Conservation (phyloP, 257 asterid genomes). For the Solanum bulbocastanum region DNA sequence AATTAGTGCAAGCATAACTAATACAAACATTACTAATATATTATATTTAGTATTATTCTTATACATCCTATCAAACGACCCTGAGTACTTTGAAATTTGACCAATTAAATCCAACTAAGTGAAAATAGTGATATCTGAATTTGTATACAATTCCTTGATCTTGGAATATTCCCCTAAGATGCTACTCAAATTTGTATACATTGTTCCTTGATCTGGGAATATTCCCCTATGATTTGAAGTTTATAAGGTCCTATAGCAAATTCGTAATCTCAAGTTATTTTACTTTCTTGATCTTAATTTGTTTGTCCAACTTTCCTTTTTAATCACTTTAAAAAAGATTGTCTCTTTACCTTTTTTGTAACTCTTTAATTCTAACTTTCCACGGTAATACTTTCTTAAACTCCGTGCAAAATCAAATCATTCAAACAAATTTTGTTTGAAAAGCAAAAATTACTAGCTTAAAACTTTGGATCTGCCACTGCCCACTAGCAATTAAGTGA, state of each 20-base stretch:
- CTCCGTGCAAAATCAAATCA: neutral
- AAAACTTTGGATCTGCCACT: neutral
- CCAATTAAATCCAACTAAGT: neutral
- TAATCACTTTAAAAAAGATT: neutral
- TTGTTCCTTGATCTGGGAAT: neutral
- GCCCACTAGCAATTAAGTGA: neutral
- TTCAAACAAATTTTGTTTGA: neutral
- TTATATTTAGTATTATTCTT: neutral
- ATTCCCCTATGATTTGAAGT: neutral
- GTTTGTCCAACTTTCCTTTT: neutral
- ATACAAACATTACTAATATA: neutral
- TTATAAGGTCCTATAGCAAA: neutral
- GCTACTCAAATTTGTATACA: neutral
- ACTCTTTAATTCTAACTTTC: neutral
- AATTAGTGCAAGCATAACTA: neutral
- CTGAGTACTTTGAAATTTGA: neutral
- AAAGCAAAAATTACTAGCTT: neutral
- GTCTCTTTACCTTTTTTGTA: neutral
- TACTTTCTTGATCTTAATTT: neutral
- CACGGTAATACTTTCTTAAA: neutral
- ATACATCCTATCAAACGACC: neutral
- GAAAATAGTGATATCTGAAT: neutral
- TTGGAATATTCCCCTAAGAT: neutral
- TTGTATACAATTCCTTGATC: neutral
- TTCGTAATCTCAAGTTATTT: neutral